Conservation (phyloP, 345 rosid species). For the Streptanthus diversifolius region DNA sequence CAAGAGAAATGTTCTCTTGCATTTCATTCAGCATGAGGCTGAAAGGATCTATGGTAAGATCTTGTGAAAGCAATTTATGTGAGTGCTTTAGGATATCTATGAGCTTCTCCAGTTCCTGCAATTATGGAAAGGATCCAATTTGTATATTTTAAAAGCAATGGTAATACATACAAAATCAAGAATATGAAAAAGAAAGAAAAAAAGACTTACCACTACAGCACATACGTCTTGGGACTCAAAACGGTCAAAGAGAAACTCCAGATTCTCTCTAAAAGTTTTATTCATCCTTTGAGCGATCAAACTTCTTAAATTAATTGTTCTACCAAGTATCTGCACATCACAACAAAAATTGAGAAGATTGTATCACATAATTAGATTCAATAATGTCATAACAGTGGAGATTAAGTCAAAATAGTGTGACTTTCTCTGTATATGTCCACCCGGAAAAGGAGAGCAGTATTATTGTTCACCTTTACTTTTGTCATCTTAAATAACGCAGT, state of each 20-base stretch:
- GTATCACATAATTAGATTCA: slow-evolving; percentile 6
- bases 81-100: slow-evolving; percentile 71
- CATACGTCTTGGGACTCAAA: slow-evolving; percentile 96
- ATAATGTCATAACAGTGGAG: slow-evolving; percentile 4
- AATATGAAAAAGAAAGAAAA: not conserved
- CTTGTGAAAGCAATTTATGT: slow-evolving; percentile 73
- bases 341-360: slow-evolving; percentile 25
- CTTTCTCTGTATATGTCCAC: not conserved
- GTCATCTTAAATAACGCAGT: slow-evolving; percentile 83
- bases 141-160: not conserved
- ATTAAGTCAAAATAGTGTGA: not conserved
- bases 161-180: slow-evolving; percentile 1
- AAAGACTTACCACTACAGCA: slow-evolving; percentile 71
- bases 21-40: slow-evolving; percentile 86
- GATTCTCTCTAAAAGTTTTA: slow-evolving; percentile 89
- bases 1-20: slow-evolving; percentile 94
- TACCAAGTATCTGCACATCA: slow-evolving; percentile 75
- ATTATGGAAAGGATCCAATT: slow-evolving; percentile 14
- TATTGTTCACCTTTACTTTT: slow-evolving; percentile 73
- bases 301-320: slow-evolving; percentile 88
- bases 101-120: slow-evolving; percentile 91
- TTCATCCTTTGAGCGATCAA: slow-evolving; percentile 86
- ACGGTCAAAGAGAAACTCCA: slow-evolving; percentile 92
- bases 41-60: slow-evolving; percentile 78
- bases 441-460: not conserved